Conservation (phyloP, 805 yeast species). For the Schwanniomyces yamadae region DNA sequence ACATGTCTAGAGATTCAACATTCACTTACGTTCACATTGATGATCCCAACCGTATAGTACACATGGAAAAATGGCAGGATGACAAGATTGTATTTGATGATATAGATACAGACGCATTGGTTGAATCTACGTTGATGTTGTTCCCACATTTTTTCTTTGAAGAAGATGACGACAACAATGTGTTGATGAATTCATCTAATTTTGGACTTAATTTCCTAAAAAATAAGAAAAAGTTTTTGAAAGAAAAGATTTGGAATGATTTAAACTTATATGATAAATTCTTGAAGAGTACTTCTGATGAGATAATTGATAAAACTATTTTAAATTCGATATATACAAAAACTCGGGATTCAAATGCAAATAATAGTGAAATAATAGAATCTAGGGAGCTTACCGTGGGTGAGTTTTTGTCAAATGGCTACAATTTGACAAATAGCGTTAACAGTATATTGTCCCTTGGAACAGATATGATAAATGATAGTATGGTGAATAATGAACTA, state of each 20-base stretch:
- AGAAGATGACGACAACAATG: slow-evolving; percentile 41
- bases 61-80: slow-evolving; percentile 42
- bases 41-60: slow-evolving; percentile 38
- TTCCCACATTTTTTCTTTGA: slow-evolving; percentile 39
- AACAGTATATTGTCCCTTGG: slow-evolving; percentile 9
- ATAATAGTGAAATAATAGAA: slow-evolving; percentile 13
- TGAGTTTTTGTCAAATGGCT: slow-evolving; percentile 36
- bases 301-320: slow-evolving; percentile 30
- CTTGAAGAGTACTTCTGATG: slow-evolving; percentile 16
- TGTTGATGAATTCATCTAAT: slow-evolving; percentile 33
- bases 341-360: slow-evolving; percentile 4
- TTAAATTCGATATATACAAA: slow-evolving; percentile 25
- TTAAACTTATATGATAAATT: slow-evolving; percentile 28
- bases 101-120: slow-evolving; percentile 36
- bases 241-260: slow-evolving; percentile 38
- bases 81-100: slow-evolving; percentile 42
- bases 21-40: slow-evolving; percentile 36
- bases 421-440: slow-evolving; percentile 12
- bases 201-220: slow-evolving; percentile 42
- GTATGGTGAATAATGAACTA: slow-evolving; percentile 31
- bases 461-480: slow-evolving; percentile 23
- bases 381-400: slow-evolving; percentile 23
- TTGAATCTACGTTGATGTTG: slow-evolving; percentile 35
- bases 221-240: slow-evolving; percentile 26
- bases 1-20: slow-evolving; percentile 18